Conservation (phyloP, 208 protist species). For the Ichthyophonus hoferi region DNA sequence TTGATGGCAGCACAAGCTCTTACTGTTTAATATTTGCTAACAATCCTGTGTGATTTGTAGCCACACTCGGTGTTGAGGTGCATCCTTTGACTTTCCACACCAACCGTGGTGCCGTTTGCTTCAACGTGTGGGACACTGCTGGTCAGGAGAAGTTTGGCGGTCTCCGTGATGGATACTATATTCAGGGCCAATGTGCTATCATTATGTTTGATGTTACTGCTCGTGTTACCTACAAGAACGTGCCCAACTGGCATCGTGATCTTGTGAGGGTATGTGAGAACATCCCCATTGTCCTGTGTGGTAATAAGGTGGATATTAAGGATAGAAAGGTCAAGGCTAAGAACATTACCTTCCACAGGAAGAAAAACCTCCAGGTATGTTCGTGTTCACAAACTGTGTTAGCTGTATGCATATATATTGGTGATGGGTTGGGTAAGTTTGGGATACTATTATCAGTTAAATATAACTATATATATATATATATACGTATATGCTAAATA, state of each 20-base stretch:
- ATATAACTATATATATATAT: too few relatives aligned
- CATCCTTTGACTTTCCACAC: constrained; percentile 97
- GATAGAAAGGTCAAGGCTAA: constrained; percentile 98
- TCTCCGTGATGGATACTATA: constrained; percentile 99
- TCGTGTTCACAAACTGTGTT: too few relatives aligned
- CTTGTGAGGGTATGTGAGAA: constrained; percentile 96
- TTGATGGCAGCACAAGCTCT: too few relatives aligned
- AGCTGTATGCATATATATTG: too few relatives aligned
- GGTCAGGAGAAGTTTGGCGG: constrained; percentile 99
- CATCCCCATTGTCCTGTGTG: constrained; percentile 99
- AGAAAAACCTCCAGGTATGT: constrained; percentile 83
- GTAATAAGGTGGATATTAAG: constrained; percentile 99
- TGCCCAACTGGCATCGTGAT: constrained; percentile 99
- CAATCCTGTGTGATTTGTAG: too few relatives aligned
- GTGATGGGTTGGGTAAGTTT: too few relatives aligned
- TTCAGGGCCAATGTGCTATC: constrained; percentile 94
- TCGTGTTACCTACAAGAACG: constrained; percentile 99
- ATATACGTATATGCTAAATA: too few relatives aligned
- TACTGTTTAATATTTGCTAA: too few relatives aligned
- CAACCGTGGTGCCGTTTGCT: constrained; percentile 93
- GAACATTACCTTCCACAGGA: constrained; percentile 99
- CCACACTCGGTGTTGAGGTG: constrained; percentile 92
- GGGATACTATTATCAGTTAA: too few relatives aligned
- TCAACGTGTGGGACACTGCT: constrained; percentile 99
- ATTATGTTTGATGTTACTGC: constrained; percentile 99